phyloP scores from a whole-genome alignment of 306 rosid species.

The Cucumis cinereus region DNA sequence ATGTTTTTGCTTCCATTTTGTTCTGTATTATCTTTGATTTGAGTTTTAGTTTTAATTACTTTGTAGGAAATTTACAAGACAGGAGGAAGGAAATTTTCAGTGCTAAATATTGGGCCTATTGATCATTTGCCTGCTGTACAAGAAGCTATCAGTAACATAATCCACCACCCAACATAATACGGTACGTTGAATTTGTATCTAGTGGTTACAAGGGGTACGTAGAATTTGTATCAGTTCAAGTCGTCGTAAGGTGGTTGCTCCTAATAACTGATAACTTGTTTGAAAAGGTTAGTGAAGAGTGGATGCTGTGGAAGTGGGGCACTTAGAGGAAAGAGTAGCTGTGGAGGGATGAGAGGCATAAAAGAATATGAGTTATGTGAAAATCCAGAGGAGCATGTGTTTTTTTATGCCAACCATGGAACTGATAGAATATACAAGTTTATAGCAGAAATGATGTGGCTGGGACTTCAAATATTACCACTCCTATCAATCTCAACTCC shows the following conservation, averaged over 20 bases:
- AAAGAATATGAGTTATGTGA: conserved; percentile 14
- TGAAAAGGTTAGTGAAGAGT: background rate
- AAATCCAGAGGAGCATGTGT: conserved; percentile 16
- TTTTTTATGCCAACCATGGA: conserved; percentile 26
- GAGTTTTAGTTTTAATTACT: background rate
- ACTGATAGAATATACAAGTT: conserved; percentile 17
- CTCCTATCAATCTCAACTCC: conserved; percentile 6
- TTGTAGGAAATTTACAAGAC: conserved; percentile 12
- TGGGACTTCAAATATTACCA: background rate
- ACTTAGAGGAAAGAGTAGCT: conserved; percentile 14
- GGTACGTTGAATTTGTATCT: no score
- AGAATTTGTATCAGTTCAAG: no score
- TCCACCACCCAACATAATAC: no score
- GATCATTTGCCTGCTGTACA: no score
- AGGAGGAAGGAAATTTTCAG: conserved; percentile 29
- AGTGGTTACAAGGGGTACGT: no score
- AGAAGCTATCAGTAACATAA: no score
- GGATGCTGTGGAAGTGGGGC: conserved; percentile 32
- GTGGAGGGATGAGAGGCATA: conserved; percentile 12
- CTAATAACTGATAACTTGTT: no score
- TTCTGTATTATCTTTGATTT: background rate
- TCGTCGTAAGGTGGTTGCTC: no score
- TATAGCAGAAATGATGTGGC: conserved; percentile 2
- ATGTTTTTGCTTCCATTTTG: no score
- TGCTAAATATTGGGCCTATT: background rate